Base-by-base conservation (phyloP, 2,329 filamentous ascomycete genomes). In the Blastomyces silverae region DNA sequence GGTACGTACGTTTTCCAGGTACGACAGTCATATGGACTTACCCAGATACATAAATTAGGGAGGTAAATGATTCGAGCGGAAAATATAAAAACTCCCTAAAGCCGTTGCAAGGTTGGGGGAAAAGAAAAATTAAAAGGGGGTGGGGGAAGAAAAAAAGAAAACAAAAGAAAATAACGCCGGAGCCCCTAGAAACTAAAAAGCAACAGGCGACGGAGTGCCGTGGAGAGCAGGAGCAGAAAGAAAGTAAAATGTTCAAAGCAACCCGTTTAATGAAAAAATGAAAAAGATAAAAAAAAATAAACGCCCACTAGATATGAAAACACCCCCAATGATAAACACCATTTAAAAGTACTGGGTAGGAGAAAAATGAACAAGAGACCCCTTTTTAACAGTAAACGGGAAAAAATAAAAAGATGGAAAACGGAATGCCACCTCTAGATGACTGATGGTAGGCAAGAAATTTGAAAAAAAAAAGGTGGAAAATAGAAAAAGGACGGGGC, bases 391-490 rank as follows among this genome's bases (percentile, higher is more conserved):
- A 6, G 20, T n/a, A 2, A 11, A 56, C 4, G n/a, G 15, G 17
- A 13, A 56, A n/a, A 37, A 10, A 37, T 10, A 37, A 8, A 37
- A 8, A 10, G 34, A 37, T 34, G 31, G 53, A 31, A 37, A 10
- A 56, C 31, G 28, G 53, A 31, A 56, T 56, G 53, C 25, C 25
- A 34, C 17, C 11, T 17, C 53, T 56, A 20, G 17, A 15, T 56
- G n/a, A 34, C 7, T n/a, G 2, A n/a, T 48, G 1, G 31, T 15
- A 3, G 6, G 28, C 53, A 28, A 17, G 28, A 37, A 37, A 10
- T 34, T 37, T 31, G 20, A 37, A 34, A n/a, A 37, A 56, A 34
- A 20, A 34, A 20, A 39, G 64, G 34, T 5, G 64, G 53, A 55
- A 46, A 67, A 42, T n/a, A 25, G 34, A 17, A 25, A 58, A 58